phyloP scores from a whole-genome alignment of 306 rosid species.

The Oemleria cerasiformis region DNA sequence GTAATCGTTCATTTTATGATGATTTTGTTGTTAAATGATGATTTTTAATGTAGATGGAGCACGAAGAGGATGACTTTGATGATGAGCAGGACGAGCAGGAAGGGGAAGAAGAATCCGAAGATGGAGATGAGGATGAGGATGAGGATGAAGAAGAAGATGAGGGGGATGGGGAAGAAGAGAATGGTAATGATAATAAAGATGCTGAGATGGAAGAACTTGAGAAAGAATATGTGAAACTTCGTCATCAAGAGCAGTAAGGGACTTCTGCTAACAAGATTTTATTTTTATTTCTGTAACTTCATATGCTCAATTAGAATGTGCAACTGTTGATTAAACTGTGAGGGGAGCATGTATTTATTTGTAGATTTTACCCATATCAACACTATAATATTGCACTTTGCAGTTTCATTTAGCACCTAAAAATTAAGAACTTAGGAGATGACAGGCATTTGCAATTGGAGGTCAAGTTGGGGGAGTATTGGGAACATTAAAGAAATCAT shows the following conservation, averaged over 20 bases:
- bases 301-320: background rate
- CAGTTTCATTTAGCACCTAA: background rate
- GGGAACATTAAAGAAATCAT: background rate
- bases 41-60: slow-evolving; percentile 32
- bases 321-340: background rate
- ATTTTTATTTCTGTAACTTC: background rate
- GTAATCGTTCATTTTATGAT: background rate
- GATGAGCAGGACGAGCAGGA: slow-evolving; percentile 32
- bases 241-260: slow-evolving; percentile 68
- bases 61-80: slow-evolving; percentile 19
- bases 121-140: slow-evolving; percentile 34
- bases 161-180: slow-evolving; percentile 17
- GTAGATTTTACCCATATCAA: background rate
- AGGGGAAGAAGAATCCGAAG: slow-evolving; percentile 5
- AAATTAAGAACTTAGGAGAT: background rate
- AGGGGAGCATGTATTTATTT: too few species aligned
- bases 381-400: background rate
- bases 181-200: slow-evolving; percentile 17
- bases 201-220: slow-evolving; percentile 83
- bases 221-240: slow-evolving; percentile 66
- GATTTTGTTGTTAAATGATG: slow-evolving; percentile 11
- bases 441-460: background rate
- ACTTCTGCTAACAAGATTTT: background rate
- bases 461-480: background rate
- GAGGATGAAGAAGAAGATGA: slow-evolving; percentile 26